phyloP scores from a whole-genome alignment of 2,329 filamentous ascomycete species.

The Ophiostoma angusticollis region DNA sequence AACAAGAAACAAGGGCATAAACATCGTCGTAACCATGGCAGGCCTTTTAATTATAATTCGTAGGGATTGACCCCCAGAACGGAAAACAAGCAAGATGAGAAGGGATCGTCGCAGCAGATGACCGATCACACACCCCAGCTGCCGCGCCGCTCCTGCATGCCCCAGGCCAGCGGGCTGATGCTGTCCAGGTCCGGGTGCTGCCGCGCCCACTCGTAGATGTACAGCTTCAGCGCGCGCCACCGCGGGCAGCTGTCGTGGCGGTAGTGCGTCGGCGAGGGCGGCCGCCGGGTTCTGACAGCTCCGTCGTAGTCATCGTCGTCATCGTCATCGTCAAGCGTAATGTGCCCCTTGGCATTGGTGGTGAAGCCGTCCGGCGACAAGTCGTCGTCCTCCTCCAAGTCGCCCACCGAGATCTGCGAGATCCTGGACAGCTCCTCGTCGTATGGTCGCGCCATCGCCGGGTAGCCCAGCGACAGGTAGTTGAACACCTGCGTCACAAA shows the following conservation, averaged over 20 bases:
- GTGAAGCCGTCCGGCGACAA: too few relatives aligned
- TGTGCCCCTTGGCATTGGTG: too few relatives aligned
- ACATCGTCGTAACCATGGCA: too few relatives aligned
- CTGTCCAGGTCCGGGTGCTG: constrained; percentile 66
- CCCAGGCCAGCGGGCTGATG: constrained; percentile 51
- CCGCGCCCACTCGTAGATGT: constrained; percentile 80
- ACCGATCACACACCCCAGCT: constrained; percentile 70
- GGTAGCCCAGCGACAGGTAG: constrained; percentile 86
- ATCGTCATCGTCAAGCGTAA: not conserved
- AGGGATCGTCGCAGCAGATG: too few relatives aligned
- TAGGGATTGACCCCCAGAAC: too few relatives aligned
- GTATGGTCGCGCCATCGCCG: constrained; percentile 67
- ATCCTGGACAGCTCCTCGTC: constrained; percentile 80
- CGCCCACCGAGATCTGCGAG: constrained; percentile 52
- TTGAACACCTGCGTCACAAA: constrained; percentile 97
- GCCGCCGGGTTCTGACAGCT: constrained; percentile 17
- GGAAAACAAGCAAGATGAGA: too few relatives aligned
- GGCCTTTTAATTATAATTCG: too few relatives aligned
- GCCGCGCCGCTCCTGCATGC: constrained; percentile 51
- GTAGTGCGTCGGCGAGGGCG: constrained; percentile 11
- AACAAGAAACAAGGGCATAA: too few relatives aligned
- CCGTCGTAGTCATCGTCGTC: constrained; percentile 32
- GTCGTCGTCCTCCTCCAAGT: constrained; percentile 61
- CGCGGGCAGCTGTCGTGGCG: constrained; percentile 48
- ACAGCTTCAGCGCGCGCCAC: constrained; percentile 73